A percentile compares a stretch with the other conserved stretches of the same genome.
Evolutionary conservation across 2,329 filamentous ascomycete species (phyloP).

Genomic region (Pyrenophora tritici-repentis): DNA sequence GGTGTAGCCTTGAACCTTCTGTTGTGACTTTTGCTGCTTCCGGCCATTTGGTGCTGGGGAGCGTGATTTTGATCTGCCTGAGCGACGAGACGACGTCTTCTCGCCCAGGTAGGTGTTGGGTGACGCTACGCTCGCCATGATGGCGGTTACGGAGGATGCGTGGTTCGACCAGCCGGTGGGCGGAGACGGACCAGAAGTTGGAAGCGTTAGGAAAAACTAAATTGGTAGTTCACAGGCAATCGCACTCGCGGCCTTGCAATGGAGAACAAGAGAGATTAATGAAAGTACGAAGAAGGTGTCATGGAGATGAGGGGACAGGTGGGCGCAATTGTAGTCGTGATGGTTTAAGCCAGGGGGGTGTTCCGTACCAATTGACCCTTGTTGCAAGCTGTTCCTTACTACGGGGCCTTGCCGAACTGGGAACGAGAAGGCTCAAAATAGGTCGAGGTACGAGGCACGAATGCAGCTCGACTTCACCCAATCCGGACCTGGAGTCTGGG

Average conservation of each 20-base stretch:
- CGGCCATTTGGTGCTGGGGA: slow-evolving; percentile 35
- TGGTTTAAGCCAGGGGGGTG: slow-evolving; percentile 32
- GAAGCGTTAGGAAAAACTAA: slow-evolving; percentile 15
- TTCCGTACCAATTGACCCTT: slow-evolving; percentile 35
- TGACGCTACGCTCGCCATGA: slow-evolving; percentile 44
- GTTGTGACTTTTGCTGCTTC: slow-evolving; percentile 42
- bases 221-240: slow-evolving; percentile 4
- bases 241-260: slow-evolving; percentile 6
- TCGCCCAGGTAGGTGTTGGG: slow-evolving; percentile 39
- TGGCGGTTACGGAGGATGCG: slow-evolving; percentile 31
- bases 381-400: slow-evolving; percentile 37
- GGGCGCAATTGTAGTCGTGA: slow-evolving; percentile 33
- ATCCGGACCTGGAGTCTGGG: not conserved
- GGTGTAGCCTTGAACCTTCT: slow-evolving; percentile 62
- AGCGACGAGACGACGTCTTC: slow-evolving; percentile 38
- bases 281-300: slow-evolving; percentile 43
- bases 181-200: slow-evolving; percentile 18
- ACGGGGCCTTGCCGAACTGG: slow-evolving; percentile 25
- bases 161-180: slow-evolving; percentile 27
- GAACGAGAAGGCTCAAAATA: slow-evolving; percentile 31
- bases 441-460: slow-evolving; percentile 4
- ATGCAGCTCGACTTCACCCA: not conserved
- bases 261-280: slow-evolving; percentile 29
- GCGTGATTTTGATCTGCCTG: slow-evolving; percentile 44
- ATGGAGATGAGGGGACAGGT: slow-evolving; percentile 25